A percentile compares a stretch with the other conserved stretches of the same genome.
Conservation (phyloP, 2,329 filamentous ascomycete species). For the Colletotrichum limetticola region DNA sequence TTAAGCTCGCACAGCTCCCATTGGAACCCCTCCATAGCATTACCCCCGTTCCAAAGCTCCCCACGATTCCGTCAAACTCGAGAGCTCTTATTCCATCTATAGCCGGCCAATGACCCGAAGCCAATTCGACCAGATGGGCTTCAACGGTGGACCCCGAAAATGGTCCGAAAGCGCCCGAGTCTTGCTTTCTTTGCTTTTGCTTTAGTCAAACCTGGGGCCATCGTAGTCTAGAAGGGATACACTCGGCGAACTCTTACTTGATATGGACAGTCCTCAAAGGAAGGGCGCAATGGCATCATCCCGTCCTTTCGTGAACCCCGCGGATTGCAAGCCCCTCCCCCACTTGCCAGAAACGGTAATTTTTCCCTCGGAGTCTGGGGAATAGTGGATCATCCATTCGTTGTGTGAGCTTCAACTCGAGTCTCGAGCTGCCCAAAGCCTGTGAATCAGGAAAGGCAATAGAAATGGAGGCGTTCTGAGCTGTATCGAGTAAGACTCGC, state of each 20-base stretch:
- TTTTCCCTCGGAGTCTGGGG: constrained; percentile 15
- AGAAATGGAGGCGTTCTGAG: too few relatives aligned
- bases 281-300: constrained; percentile 20
- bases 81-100: neutral
- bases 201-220: neutral
- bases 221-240: neutral
- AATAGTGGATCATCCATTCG: neutral
- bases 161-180: constrained; percentile 9
- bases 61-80: neutral
- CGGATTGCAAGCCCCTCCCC: neutral
- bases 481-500: too few relatives aligned
- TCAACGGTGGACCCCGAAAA: constrained; percentile 10
- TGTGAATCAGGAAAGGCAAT: too few relatives aligned
- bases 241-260: constrained; percentile 7
- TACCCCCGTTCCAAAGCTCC: neutral
- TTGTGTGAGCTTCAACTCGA: too few relatives aligned
- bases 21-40: neutral
- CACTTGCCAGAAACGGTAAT: constrained; percentile 8
- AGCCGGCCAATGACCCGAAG: constrained; percentile 3
- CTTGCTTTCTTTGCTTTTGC: too few relatives aligned
- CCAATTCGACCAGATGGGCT: neutral
- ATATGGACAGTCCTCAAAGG: neutral
- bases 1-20: neutral
- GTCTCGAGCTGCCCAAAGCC: too few relatives aligned
- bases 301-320: neutral